Conservation (phyloP, 2,329 filamentous ascomycete species). For the Tolypocladium tundrense region DNA sequence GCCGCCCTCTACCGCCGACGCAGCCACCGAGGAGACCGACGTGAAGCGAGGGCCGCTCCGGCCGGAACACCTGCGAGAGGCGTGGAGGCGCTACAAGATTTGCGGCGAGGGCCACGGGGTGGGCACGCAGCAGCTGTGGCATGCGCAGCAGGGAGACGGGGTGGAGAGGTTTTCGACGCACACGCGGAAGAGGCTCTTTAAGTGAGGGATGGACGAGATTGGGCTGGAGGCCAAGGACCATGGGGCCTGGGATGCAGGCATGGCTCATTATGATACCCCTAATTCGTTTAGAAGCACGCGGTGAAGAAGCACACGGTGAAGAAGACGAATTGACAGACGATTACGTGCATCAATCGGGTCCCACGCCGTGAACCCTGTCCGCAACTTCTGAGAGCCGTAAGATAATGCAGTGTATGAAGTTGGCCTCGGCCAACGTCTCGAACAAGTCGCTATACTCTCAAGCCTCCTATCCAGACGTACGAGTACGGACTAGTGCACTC, state of each 20-base stretch:
- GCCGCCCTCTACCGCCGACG: slow-evolving; percentile 22
- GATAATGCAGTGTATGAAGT: neutral
- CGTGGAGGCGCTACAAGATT: slow-evolving; percentile 56
- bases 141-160: slow-evolving; percentile 48
- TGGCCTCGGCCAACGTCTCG: neutral
- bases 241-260: neutral
- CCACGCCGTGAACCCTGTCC: neutral
- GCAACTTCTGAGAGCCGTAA: no score
- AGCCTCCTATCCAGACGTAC: neutral
- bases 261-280: slow-evolving; percentile 1
- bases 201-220: slow-evolving; percentile 19
- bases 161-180: slow-evolving; percentile 48
- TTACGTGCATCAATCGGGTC: neutral
- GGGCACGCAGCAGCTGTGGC: slow-evolving; percentile 50
- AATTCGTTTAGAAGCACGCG: neutral
- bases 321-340: neutral
- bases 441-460: neutral
- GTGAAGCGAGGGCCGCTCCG: slow-evolving; percentile 47
- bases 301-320: no score
- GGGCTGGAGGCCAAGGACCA: neutral
- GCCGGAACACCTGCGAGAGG: slow-evolving; percentile 66
- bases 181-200: slow-evolving; percentile 44
- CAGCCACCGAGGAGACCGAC: slow-evolving; percentile 19
- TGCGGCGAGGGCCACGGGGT: slow-evolving; percentile 53
- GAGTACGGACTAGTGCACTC: neutral